These are phyloP conservation scores for Pseudogymnoascus sp. DNA, from an alignment of 2,329 filamentous ascomycete genomes.

Conservation along the genomic window DNA sequence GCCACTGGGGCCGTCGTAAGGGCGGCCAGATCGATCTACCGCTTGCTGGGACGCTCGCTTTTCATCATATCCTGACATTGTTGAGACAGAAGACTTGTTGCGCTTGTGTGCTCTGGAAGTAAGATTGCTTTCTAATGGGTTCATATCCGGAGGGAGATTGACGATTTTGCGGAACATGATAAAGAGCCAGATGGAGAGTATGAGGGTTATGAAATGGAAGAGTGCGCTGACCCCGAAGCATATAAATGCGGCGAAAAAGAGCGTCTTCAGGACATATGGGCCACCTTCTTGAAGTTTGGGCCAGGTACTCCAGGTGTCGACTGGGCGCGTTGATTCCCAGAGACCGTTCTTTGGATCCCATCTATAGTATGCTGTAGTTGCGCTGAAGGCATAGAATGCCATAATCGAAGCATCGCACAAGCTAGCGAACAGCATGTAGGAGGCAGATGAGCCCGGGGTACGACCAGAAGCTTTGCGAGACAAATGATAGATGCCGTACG, in stretches of 20 bases:
- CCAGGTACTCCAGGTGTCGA: constrained; percentile 53
- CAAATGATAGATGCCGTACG: constrained; percentile 79
- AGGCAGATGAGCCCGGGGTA: constrained; percentile 72
- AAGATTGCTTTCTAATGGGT: constrained; percentile 79
- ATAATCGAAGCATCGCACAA: constrained; percentile 58
- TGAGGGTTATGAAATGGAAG: constrained; percentile 59
- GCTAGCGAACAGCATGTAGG: constrained; percentile 80
- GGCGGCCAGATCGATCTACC: constrained; percentile 31
- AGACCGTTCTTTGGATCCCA: constrained; percentile 25
- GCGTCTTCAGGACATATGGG: constrained; percentile 45
- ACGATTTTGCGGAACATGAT: constrained; percentile 76
- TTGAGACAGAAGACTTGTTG: constrained; percentile 46
- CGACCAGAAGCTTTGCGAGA: constrained; percentile 61
- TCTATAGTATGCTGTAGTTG: constrained; percentile 32
- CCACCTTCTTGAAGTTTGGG: constrained; percentile 48
- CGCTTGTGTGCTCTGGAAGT: constrained; percentile 69
- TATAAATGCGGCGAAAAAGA: constrained; percentile 63
- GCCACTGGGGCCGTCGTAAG: constrained; percentile 33
- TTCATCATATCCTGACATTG: constrained; percentile 19
- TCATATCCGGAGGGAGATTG: constrained; percentile 84
- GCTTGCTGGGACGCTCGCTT: background rate
- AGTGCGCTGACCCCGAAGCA: constrained; percentile 45
- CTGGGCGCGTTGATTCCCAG: constrained; percentile 13
- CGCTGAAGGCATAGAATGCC: constrained; percentile 51
- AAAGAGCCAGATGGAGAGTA: constrained; percentile 67